These are phyloP conservation scores for Suillus ampliporus DNA, from an alignment of 768 basidiomycete species.

Conservation along the genomic window DNA sequence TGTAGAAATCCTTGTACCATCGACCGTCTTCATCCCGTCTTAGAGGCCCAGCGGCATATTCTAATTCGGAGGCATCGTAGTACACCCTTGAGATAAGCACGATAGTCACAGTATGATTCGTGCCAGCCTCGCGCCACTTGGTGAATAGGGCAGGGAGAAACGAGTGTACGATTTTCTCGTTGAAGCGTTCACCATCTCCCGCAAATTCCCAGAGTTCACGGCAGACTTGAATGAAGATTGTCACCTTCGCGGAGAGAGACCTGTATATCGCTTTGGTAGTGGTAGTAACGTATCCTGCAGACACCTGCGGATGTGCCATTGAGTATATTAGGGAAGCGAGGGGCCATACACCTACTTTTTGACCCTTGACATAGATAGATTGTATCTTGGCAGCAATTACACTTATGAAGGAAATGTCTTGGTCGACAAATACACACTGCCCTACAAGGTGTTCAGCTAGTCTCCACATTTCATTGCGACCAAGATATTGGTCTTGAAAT, in stretches of 20 bases:
- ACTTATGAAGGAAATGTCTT: slow-evolving; percentile 87
- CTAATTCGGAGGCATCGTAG: slow-evolving; percentile 81
- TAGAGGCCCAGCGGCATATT: slow-evolving; percentile 84
- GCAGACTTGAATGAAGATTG: slow-evolving; percentile 96
- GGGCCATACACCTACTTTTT: slow-evolving; percentile 51
- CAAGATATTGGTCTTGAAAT: slow-evolving; percentile 95
- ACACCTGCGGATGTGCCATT: slow-evolving; percentile 54
- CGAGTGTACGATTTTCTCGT: slow-evolving; percentile 97
- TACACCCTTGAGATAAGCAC: slow-evolving; percentile 93
- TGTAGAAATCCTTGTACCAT: slow-evolving; percentile 97
- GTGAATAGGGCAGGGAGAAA: slow-evolving; percentile 90
- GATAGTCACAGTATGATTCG: slow-evolving; percentile 93
- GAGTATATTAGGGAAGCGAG: not conserved
- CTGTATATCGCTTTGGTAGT: slow-evolving; percentile 90
- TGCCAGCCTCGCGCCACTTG: slow-evolving; percentile 82
- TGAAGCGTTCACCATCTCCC: slow-evolving; percentile 93
- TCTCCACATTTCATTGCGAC: slow-evolving; percentile 97
- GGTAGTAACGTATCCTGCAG: slow-evolving; percentile 79
- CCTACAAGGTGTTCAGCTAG: slow-evolving; percentile 82
- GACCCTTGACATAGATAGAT: slow-evolving; percentile 71
- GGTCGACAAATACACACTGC: slow-evolving; percentile 81
- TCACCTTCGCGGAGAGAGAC: slow-evolving; percentile 89
- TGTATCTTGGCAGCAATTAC: slow-evolving; percentile 84
- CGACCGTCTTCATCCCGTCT: slow-evolving; percentile 72
- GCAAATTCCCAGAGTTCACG: slow-evolving; percentile 97